Evolutionary conservation across 2,329 filamentous ascomycete species (phyloP), one percentile per base, ranked within the genome.

Genomic region (Scedosporium aurantiacum): DNA sequence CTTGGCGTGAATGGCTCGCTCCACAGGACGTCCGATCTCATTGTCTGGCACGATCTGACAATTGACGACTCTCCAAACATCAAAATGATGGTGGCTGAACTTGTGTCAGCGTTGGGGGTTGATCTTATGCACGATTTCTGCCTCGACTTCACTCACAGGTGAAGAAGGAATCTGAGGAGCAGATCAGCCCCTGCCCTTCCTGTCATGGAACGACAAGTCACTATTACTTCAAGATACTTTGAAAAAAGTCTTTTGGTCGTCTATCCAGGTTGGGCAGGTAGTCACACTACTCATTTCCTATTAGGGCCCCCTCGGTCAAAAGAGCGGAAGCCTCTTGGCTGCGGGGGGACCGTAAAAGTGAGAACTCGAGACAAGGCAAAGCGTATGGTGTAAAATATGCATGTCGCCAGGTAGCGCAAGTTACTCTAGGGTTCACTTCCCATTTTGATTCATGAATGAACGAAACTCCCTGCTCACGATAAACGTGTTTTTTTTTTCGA

Each of bases 91-190:
- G 79, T 91, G 62, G 87, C 84, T 1, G 87, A 91, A 67, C 69
- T 91, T 58, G 81, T 85, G 3, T 86, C 87, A 3, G 82, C 82
- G 10, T 71, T 90, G 54, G 89, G 89, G 0, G 76, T 80, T 1
- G 82, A 86, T 52, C 69, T 87, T 57, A 76, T 83, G 54, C 73
- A 72, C 21, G 74, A 79, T 59, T 74, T 89, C 18, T 82, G 85
- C 50, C 71, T 91, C 14, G 81, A 87, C 66, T 80, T 88, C 28
- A 37, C 32, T 25, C 56, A 50, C 10, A 37, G 58, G 28, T 60
- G 47, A 60, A 40, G 14, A 21, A 28, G 41, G 57, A 8, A 52
- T 21, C 47, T 21, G n/a, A 25, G 12, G 23, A 27, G 23, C 18
- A 18, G n/a, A 14, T 14, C 7, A 28, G 23, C n/a, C 50, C 21